phyloP scores from a whole-genome alignment of 2,329 filamentous ascomycete genomes.

The Emydomyces testavorans region DNA sequence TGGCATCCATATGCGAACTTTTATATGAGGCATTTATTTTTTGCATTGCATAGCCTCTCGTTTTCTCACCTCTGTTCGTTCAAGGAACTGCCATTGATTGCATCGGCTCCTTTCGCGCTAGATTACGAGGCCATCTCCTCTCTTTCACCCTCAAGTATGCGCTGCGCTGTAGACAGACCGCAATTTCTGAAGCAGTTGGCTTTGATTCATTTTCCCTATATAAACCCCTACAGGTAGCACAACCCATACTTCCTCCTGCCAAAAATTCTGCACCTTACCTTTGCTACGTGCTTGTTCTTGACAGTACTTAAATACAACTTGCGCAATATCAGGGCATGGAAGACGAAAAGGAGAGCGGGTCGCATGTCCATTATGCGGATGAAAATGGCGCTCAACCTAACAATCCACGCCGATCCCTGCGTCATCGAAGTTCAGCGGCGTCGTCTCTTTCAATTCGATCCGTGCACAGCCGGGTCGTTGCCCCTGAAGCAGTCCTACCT shows the following conservation, averaged over 20 bases:
- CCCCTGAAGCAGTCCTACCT: conserved; percentile 14
- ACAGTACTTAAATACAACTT: not conserved
- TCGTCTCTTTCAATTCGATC: conserved; percentile 15
- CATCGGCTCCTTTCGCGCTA: not conserved
- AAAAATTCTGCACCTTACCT: not conserved
- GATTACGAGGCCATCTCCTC: not conserved
- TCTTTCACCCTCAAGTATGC: not conserved
- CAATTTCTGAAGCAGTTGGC: not conserved
- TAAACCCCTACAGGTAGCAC: conserved; percentile 7
- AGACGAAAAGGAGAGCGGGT: conserved; percentile 10
- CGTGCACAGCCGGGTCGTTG: conserved; percentile 12
- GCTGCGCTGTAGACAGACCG: not conserved
- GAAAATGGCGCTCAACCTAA: conserved; percentile 7
- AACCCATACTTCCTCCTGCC: not conserved
- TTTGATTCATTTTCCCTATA: not conserved
- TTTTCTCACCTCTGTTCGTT: not conserved
- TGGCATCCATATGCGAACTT: conserved; percentile 3
- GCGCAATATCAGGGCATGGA: not conserved
- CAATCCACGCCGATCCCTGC: conserved; percentile 10
- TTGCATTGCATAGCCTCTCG: conserved; percentile 1
- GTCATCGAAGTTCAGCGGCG: conserved; percentile 9
- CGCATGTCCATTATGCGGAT: conserved; percentile 13
- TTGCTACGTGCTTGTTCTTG: not conserved
- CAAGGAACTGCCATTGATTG: conserved; percentile 1
- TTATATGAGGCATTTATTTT: conserved; percentile 10